Evolutionary conservation across 495 filamentous ascomycete genomes (phyloP).

Genomic region (Diplogelasinospora grovesii): DNA sequence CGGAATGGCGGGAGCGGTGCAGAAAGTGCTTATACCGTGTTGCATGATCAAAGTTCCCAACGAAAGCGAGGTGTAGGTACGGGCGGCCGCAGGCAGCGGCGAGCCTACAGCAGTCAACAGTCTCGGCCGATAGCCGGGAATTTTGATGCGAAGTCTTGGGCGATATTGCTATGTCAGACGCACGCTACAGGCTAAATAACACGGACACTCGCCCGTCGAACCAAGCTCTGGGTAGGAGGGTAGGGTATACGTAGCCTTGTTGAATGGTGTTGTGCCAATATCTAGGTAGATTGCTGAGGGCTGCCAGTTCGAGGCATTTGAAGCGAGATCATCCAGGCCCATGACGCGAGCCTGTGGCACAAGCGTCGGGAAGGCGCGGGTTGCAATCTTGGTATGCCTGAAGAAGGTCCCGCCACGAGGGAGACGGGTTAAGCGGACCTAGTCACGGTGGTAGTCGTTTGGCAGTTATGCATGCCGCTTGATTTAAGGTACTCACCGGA

Average conservation of each 20-base stretch:
- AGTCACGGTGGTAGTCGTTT: no score
- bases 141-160: slow-evolving; percentile 3
- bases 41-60: neutral
- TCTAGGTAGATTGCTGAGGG: slow-evolving; percentile 8
- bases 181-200: slow-evolving; percentile 21
- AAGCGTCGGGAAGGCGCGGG: slow-evolving; percentile 13
- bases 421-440: slow-evolving; percentile 3
- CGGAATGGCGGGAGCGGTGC: slow-evolving; percentile 21
- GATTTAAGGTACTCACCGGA: no score
- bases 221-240: slow-evolving; percentile 10
- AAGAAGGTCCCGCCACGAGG: neutral
- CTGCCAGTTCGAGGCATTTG: neutral
- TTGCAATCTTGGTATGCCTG: slow-evolving; percentile 4
- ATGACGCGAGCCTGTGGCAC: slow-evolving; percentile 5
- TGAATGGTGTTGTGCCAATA: slow-evolving; percentile 11
- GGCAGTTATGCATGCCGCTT: no score
- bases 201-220: slow-evolving; percentile 1
- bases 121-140: slow-evolving; percentile 21
- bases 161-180: slow-evolving; percentile 14
- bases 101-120: no score
- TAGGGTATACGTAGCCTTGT: neutral
- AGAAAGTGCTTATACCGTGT: slow-evolving; percentile 4
- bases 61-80: neutral
- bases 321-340: neutral
- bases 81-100: slow-evolving; percentile 1